phyloP scores from a whole-genome alignment of 225 moss, liverwort and hornwort species.

The Anthoceros angustus region DNA sequence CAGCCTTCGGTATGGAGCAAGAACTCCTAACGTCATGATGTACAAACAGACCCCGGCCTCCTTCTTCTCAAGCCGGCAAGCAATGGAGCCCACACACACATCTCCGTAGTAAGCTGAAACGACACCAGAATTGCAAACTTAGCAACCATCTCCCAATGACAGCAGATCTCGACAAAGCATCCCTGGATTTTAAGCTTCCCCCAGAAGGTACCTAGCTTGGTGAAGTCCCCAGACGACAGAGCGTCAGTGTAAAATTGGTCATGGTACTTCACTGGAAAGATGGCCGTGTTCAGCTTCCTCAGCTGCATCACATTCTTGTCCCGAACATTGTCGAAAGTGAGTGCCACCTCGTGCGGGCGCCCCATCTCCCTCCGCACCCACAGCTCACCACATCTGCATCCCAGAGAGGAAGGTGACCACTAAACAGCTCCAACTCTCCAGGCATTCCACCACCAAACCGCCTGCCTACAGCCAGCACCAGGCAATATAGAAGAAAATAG shows the following conservation, averaged over 20 bases:
- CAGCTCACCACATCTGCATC: not conserved
- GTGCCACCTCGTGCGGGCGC: constrained; percentile 44
- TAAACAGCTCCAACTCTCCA: not conserved
- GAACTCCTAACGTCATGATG: constrained; percentile 89
- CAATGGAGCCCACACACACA: constrained; percentile 89
- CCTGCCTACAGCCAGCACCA: too few species aligned
- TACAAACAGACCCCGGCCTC: constrained; percentile 60
- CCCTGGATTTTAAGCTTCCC: not conserved
- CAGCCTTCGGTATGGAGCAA: constrained; percentile 79
- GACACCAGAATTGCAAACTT: not conserved
- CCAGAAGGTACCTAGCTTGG: constrained; percentile 54
- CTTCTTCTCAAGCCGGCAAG: constrained; percentile 87
- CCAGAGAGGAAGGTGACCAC: not conserved
- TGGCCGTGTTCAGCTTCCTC: constrained; percentile 82
- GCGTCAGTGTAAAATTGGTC: constrained; percentile 96
- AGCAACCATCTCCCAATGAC: constrained; percentile 1
- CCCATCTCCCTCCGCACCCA: constrained; percentile 28
- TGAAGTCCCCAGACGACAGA: constrained; percentile 87
- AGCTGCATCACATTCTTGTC: constrained; percentile 97
- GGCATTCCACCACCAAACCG: not conserved
- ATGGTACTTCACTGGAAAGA: constrained; percentile 82
- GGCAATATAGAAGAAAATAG: not conserved
- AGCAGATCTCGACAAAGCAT: not conserved
- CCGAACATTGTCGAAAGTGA: constrained; percentile 76
- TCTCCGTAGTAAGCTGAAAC: constrained; percentile 74